Conservation (phyloP, 495 filamentous ascomycete genomes). For the Neurospora cerealis region DNA sequence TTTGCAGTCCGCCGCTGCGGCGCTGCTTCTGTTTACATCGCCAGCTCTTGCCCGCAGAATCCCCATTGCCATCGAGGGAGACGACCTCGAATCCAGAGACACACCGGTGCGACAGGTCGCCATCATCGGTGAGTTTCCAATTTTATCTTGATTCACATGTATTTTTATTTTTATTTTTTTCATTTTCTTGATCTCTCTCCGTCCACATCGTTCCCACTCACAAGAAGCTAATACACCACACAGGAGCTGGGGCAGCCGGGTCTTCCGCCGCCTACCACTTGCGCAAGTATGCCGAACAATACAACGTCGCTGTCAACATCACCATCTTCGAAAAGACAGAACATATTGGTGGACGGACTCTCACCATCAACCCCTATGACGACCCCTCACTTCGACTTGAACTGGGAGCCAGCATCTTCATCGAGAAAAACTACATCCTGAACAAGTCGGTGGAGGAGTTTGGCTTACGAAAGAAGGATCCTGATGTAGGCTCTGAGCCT, state of each 20-base stretch:
- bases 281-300: conserved; percentile 50
- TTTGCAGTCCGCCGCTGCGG: not conserved
- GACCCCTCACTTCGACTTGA: conserved; percentile 66
- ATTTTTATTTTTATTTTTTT: not conserved
- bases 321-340: conserved; percentile 78
- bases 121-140: conserved; percentile 31
- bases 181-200: not conserved
- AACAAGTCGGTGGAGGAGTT: conserved; percentile 64
- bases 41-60: not conserved
- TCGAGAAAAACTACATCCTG: conserved; percentile 75
- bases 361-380: conserved; percentile 74
- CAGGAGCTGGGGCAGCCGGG: conserved; percentile 86
- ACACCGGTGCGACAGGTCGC: conserved; percentile 28
- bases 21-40: not conserved
- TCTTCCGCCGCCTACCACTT: conserved; percentile 81
- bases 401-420: conserved; percentile 87
- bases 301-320: conserved; percentile 52
- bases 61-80: not conserved
- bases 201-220: conserved; percentile 5
- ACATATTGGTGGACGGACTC: conserved; percentile 80
- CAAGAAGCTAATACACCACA: conserved; percentile 7
- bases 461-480: conserved; percentile 41
- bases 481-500: conserved; percentile 24
- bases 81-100: not conserved
- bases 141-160: not conserved